Conservation (phyloP, 2,329 filamentous ascomycete genomes). For the Juglanconis oblonga region DNA sequence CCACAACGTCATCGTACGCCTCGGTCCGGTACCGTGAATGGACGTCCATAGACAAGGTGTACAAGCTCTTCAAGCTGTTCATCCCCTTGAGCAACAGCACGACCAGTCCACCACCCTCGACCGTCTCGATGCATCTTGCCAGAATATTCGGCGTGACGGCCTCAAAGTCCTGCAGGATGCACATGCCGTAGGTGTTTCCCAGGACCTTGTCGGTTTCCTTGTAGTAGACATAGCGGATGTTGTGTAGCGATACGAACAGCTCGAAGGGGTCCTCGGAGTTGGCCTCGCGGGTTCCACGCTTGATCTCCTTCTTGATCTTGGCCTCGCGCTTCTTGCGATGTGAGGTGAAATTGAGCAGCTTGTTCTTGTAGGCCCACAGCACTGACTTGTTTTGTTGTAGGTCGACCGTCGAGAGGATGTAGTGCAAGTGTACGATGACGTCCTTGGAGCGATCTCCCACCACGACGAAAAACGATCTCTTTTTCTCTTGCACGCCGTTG, state of each 20-base stretch:
- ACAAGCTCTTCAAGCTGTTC: slow-evolving; percentile 94
- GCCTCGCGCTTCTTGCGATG: slow-evolving; percentile 97
- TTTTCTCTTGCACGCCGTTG: slow-evolving; percentile 93
- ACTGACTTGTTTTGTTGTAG: slow-evolving; percentile 96
- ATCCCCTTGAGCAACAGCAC: slow-evolving; percentile 91
- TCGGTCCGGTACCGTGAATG: slow-evolving; percentile 96
- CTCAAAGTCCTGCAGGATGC: slow-evolving; percentile 96
- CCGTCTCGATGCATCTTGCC: slow-evolving; percentile 92
- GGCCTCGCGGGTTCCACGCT: slow-evolving; percentile 85
- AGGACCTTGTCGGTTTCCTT: slow-evolving; percentile 99
- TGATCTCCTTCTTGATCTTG: slow-evolving; percentile 98
- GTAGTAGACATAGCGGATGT: slow-evolving; percentile 99
- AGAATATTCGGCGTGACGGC: slow-evolving; percentile 96
- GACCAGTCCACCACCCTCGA: slow-evolving; percentile 92
- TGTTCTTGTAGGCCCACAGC: slow-evolving; percentile 98
- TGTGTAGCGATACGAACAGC: slow-evolving; percentile 91
- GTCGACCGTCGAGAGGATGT: slow-evolving; percentile 86
- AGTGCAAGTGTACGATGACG: slow-evolving; percentile 89
- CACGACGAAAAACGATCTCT: slow-evolving; percentile 95
- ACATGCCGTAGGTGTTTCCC: slow-evolving; percentile 98
- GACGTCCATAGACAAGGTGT: slow-evolving; percentile 96
- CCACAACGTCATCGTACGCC: slow-evolving; percentile 90
- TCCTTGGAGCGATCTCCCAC: slow-evolving; percentile 94
- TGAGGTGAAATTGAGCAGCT: slow-evolving; percentile 88
- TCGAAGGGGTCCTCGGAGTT: slow-evolving; percentile 96